Conservation (phyloP, 495 filamentous ascomycete genomes). For the Talaromyces stipitatus region DNA sequence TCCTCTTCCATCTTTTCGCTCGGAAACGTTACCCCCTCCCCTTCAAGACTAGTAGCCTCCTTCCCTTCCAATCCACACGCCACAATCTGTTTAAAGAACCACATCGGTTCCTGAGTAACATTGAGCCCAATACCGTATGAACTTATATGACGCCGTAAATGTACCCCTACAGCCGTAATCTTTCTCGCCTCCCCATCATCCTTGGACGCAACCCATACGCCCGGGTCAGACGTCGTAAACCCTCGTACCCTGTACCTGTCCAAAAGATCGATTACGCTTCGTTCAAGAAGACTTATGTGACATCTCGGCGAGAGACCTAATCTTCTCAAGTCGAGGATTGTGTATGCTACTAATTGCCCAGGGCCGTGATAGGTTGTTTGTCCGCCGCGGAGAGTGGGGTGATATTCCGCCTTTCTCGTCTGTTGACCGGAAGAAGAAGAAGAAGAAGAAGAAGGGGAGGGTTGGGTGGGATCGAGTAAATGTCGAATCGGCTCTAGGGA, state of each 20-base stretch:
- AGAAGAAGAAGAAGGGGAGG: too few species aligned
- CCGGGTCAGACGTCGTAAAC: slow-evolving; percentile 64
- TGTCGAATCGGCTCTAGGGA: slow-evolving; percentile 29
- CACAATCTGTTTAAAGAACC: slow-evolving; percentile 69
- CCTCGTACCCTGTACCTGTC: slow-evolving; percentile 45
- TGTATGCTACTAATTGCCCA: slow-evolving; percentile 85
- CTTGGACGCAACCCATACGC: slow-evolving; percentile 63
- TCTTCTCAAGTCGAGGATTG: slow-evolving; percentile 66
- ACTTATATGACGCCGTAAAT: slow-evolving; percentile 76
- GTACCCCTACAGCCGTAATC: slow-evolving; percentile 84
- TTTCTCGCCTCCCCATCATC: slow-evolving; percentile 43
- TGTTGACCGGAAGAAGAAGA: too few species aligned
- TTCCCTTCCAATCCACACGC: slow-evolving; percentile 80
- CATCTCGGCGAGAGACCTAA: slow-evolving; percentile 49
- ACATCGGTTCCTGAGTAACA: slow-evolving; percentile 55
- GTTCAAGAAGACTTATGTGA: slow-evolving; percentile 71
- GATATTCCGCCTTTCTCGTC: slow-evolving; percentile 51
- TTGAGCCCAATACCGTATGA: slow-evolving; percentile 85
- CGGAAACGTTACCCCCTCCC: slow-evolving; percentile 17
- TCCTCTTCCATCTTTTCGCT: not conserved
- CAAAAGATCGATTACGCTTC: slow-evolving; percentile 60
- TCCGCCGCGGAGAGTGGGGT: slow-evolving; percentile 71
- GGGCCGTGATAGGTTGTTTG: slow-evolving; percentile 95
- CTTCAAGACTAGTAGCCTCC: slow-evolving; percentile 61
- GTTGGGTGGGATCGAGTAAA: slow-evolving; percentile 20